A percentile compares a stretch with the other conserved stretches of the same genome.
Evolutionary conservation across 2,329 filamentous ascomycete genomes (phyloP).

Genomic region (Phoma sp.): DNA sequence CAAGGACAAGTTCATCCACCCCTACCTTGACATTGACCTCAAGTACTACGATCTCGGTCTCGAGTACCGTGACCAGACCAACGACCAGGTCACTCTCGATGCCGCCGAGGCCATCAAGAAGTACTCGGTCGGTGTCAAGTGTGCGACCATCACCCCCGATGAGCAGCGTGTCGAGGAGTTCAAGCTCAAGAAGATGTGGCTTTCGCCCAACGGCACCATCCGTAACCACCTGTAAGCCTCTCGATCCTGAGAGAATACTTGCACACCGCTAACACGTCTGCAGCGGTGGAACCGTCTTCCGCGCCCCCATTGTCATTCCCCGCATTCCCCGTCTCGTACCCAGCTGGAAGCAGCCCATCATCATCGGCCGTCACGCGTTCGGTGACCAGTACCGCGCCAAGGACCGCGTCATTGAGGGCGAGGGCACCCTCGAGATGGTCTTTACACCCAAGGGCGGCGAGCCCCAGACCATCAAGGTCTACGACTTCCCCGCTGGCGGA

Average conservation of each 20-base stretch:
- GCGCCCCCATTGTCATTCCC: conserved; percentile 96
- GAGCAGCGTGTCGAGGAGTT: conserved; percentile 97
- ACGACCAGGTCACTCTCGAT: conserved; percentile 94
- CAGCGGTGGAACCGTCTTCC: conserved; percentile 93
- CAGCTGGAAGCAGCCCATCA: conserved; percentile 98
- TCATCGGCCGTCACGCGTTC: conserved; percentile 97
- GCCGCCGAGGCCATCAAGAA: conserved; percentile 98
- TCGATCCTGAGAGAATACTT: too few relatives aligned
- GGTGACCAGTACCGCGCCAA: conserved; percentile 99
- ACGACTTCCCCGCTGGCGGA: conserved; percentile 83
- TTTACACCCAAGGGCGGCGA: conserved; percentile 84
- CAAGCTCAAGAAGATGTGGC: conserved; percentile 99
- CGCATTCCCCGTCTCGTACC: conserved; percentile 91
- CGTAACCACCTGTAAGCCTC: conserved; percentile 65
- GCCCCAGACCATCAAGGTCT: conserved; percentile 88
- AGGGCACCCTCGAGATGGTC: conserved; percentile 92
- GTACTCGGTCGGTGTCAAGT: conserved; percentile 98
- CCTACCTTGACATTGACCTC: conserved; percentile 95
- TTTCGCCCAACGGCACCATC: conserved; percentile 93
- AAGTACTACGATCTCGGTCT: conserved; percentile 98
- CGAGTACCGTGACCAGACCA: conserved; percentile 92
- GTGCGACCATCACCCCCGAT: conserved; percentile 98
- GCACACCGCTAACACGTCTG: conserved; percentile 25
- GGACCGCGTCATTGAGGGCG: conserved; percentile 81
- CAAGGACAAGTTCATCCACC: conserved; percentile 98